Conservation (phyloP, 2,329 filamentous ascomycete genomes). For the Xylariaceae sp. region DNA sequence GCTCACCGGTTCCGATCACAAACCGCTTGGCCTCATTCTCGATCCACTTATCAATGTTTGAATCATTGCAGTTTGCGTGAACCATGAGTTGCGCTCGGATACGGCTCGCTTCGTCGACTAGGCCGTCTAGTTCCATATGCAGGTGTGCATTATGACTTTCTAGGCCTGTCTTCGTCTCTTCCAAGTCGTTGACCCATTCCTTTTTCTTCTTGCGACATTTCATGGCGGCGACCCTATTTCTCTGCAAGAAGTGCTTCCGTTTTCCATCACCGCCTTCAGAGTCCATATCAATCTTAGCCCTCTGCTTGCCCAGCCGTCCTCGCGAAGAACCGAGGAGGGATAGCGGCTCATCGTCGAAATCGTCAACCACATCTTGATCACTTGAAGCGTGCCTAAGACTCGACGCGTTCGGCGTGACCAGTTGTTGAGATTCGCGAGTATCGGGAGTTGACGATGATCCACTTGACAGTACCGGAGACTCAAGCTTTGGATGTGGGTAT, state of each 20-base stretch:
- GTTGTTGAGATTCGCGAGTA: constrained; percentile 23
- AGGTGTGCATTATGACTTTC: constrained; percentile 42
- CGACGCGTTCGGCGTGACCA: constrained; percentile 21
- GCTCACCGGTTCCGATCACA: constrained; percentile 35
- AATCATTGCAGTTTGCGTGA: constrained; percentile 48
- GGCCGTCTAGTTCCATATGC: constrained; percentile 38
- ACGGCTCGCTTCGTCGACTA: constrained; percentile 41
- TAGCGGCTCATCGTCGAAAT: constrained; percentile 11
- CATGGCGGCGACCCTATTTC: constrained; percentile 67
- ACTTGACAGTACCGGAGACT: constrained; percentile 25
- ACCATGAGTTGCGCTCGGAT: constrained; percentile 49
- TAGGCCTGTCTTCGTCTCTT: constrained; percentile 41
- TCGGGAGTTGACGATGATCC: constrained; percentile 28
- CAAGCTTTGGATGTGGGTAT: constrained; percentile 16
- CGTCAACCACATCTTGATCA: constrained; percentile 4
- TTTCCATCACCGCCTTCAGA: constrained; percentile 37
- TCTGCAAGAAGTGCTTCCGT: constrained; percentile 57
- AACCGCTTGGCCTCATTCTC: constrained; percentile 47
- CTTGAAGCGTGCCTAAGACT: constrained; percentile 3
- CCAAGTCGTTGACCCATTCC: constrained; percentile 46
- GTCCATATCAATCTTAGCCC: constrained; percentile 18
- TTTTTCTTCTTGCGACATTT: constrained; percentile 68
- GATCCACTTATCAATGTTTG: constrained; percentile 50
- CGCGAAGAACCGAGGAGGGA: constrained; percentile 23
- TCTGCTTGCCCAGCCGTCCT: constrained; percentile 23